These are phyloP conservation scores for Drosera capensis DNA, from an alignment of 148 eudicot genomes.

Conservation along the genomic window DNA sequence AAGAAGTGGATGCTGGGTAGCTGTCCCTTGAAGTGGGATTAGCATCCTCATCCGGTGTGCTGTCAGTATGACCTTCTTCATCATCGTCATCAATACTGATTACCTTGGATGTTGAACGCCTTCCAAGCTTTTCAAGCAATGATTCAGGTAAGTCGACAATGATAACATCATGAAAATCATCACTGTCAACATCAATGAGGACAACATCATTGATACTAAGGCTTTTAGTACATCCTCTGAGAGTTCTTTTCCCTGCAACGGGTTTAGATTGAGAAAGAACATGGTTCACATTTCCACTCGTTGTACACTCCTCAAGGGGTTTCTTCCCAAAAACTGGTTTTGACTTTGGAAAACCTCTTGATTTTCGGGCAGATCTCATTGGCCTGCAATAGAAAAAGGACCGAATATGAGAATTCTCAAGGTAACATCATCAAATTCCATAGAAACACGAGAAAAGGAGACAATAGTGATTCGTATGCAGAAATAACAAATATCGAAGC, in stretches of 20 bases:
- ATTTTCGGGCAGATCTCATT: too few species aligned
- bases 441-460: too few species aligned
- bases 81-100: conserved; percentile 75
- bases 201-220: conserved; percentile 35
- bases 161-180: conserved; percentile 32
- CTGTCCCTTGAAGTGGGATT: conserved; percentile 20
- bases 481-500: too few species aligned
- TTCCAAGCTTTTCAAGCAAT: conserved; percentile 20
- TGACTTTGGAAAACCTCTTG: too few species aligned
- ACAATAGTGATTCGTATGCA: too few species aligned
- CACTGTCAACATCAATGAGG: conserved; percentile 69
- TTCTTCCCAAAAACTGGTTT: too few species aligned
- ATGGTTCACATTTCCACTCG: too few species aligned
- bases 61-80: conserved; percentile 4
- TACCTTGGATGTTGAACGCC: conserved; percentile 14
- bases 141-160: conserved; percentile 61
- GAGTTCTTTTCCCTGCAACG: conserved; percentile 18
- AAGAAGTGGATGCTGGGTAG: conserved; percentile 11
- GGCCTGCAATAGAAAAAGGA: too few species aligned
- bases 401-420: too few species aligned
- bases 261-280: conserved; percentile 24
- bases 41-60: conserved; percentile 15
- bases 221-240: conserved; percentile 32
- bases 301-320: too few species aligned
- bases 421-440: too few species aligned